Percentiles rank a stretch among this genome's conserved stretches.
Evolutionary conservation across 441 rosid species (phyloP).

Genomic region (Erodium trifolium): DNA sequence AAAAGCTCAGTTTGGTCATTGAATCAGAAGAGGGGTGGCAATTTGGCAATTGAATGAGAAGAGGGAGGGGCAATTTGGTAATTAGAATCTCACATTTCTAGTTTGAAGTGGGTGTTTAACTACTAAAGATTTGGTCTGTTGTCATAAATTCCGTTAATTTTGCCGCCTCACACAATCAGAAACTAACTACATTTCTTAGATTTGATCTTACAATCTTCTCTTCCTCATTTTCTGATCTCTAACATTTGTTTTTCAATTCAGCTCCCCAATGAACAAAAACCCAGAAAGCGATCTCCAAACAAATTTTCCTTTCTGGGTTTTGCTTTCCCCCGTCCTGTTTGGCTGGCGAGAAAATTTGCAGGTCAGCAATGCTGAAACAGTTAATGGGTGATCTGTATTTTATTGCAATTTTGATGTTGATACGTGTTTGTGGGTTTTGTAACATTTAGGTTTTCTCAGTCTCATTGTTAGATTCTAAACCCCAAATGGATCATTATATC

Average conservation of each 20-base stretch:
- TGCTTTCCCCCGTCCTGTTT: neutral
- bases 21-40: no score
- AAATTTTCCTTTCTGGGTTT: neutral
- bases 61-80: neutral
- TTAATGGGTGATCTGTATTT: neutral
- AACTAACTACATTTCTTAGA: constrained; percentile 3
- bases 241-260: neutral
- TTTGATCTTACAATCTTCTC: neutral
- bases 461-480: neutral
- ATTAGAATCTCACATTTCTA: neutral
- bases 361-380: neutral
- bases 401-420: neutral
- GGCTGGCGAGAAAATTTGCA: no score
- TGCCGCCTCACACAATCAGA: constrained; percentile 5
- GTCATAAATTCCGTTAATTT: neutral
- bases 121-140: neutral
- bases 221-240: neutral
- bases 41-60: neutral
- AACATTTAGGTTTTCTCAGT: neutral
- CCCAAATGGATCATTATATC: neutral
- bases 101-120: neutral
- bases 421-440: neutral
- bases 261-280: neutral
- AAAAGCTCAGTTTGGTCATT: no score
- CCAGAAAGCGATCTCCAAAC: neutral